Conservation (phyloP, 768 basidiomycete genomes). For the Podaxis sp. region DNA sequence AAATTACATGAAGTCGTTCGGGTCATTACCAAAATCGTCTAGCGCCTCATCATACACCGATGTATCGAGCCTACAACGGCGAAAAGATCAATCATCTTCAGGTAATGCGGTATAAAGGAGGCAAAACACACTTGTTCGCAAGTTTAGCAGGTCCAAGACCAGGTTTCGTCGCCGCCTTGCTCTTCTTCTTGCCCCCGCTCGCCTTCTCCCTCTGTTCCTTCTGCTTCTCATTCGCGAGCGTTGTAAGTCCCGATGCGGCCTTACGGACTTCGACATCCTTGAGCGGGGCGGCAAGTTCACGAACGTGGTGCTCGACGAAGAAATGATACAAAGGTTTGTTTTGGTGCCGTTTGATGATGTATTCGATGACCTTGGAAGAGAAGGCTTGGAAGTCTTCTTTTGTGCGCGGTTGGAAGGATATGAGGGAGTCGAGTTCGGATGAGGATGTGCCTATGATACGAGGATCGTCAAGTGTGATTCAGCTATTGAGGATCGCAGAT, state of each 20-base stretch:
- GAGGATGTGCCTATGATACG: slow-evolving; percentile 57
- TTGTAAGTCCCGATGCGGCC: slow-evolving; percentile 78
- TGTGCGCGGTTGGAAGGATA: slow-evolving; percentile 80
- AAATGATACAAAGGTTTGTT: slow-evolving; percentile 77
- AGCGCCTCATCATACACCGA: slow-evolving; percentile 82
- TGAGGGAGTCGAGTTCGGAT: slow-evolving; percentile 65
- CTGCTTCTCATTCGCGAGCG: slow-evolving; percentile 94
- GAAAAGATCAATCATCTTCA: slow-evolving; percentile 7
- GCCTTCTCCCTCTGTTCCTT: slow-evolving; percentile 84
- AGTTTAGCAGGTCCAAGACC: slow-evolving; percentile 71
- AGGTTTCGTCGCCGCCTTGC: slow-evolving; percentile 70
- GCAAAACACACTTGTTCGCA: slow-evolving; percentile 51
- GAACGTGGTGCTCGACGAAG: slow-evolving; percentile 84
- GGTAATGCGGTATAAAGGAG: background rate
- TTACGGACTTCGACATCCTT: slow-evolving; percentile 93
- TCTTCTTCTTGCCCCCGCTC: slow-evolving; percentile 84
- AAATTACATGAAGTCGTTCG: slow-evolving; percentile 89
- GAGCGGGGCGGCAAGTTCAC: slow-evolving; percentile 72
- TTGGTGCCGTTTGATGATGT: slow-evolving; percentile 76
- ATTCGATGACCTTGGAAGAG: slow-evolving; percentile 72
- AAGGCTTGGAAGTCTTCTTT: slow-evolving; percentile 85
- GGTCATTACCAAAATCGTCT: slow-evolving; percentile 78
- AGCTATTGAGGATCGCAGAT: background rate
- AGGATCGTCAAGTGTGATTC: background rate
- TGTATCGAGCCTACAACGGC: slow-evolving; percentile 65